Conservation (phyloP, 2,329 filamentous ascomycete genomes). For the Arachnomyces sp. region DNA sequence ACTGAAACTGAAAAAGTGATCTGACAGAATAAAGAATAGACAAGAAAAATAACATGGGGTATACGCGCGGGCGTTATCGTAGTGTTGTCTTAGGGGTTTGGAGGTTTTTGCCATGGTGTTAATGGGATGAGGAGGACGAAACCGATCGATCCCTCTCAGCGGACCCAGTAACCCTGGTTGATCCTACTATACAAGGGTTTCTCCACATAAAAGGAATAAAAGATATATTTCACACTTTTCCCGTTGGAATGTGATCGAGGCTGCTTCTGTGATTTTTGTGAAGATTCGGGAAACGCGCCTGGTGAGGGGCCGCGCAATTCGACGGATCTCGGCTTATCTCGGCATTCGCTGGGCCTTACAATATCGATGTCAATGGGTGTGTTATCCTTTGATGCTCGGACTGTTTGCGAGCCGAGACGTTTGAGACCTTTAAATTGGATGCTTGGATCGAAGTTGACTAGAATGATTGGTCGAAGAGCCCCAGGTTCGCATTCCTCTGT, state of each 20-base stretch:
- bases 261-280: not conserved
- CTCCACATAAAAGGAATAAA: slow-evolving; percentile 7
- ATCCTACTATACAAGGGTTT: slow-evolving; percentile 10
- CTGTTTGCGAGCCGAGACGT: slow-evolving; percentile 2
- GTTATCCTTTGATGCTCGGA: not conserved
- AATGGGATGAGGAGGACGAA: too few species aligned
- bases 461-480: slow-evolving; percentile 9
- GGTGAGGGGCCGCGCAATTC: too few species aligned
- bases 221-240: not conserved
- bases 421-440: slow-evolving; percentile 11
- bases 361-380: too few species aligned
- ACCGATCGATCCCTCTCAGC: slow-evolving; percentile 5
- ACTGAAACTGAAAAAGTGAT: too few species aligned
- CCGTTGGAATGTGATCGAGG: slow-evolving; percentile 2
- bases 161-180: slow-evolving; percentile 13
- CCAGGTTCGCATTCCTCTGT: slow-evolving; percentile 4
- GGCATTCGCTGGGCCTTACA: too few species aligned
- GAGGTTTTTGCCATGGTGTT: too few species aligned
- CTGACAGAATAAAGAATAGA: not conserved
- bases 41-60: not conserved
- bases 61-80: too few species aligned
- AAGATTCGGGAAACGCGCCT: not conserved
- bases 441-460: slow-evolving; percentile 14
- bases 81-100: too few species aligned
- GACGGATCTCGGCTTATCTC: not conserved